A percentile compares a stretch with the other conserved stretches of the same genome.
Conservation (phyloP, 768 basidiomycete species). For the Tylopilus felleus region DNA sequence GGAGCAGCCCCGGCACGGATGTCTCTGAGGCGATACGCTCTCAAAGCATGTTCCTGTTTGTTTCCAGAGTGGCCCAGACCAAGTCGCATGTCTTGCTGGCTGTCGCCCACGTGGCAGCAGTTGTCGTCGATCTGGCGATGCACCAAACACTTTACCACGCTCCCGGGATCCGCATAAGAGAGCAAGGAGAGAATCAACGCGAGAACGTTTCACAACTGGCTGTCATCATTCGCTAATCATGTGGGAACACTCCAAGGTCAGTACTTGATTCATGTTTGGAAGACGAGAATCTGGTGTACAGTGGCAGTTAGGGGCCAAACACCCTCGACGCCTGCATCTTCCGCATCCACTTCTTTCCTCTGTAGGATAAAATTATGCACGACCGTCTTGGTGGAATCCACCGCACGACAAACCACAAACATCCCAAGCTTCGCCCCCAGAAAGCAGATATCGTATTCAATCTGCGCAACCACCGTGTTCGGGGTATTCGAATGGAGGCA, state of each 20-base stretch:
- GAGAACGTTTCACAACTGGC: not conserved
- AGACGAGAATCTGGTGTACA: conserved; percentile 33
- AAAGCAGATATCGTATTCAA: conserved; percentile 32
- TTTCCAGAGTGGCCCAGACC: too few relatives aligned
- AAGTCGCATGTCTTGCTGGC: too few relatives aligned
- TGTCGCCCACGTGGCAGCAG: not conserved
- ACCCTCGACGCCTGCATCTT: conserved; percentile 27
- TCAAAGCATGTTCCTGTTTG: too few relatives aligned
- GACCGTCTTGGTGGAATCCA: conserved; percentile 15
- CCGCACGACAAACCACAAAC: conserved; percentile 25
- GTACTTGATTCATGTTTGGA: conserved; percentile 13
- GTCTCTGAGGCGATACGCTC: not conserved
- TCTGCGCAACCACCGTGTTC: conserved; percentile 3
- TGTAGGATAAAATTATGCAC: conserved; percentile 31
- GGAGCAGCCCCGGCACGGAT: too few relatives aligned
- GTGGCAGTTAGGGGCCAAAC: conserved; percentile 30
- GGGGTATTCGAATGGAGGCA: conserved; percentile 18
- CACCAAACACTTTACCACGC: not conserved
- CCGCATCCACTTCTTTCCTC: conserved; percentile 27
- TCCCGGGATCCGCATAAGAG: not conserved
- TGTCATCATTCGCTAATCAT: not conserved
- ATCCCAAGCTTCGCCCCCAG: conserved; percentile 28
- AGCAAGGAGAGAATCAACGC: not conserved
- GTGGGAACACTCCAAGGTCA: not conserved
- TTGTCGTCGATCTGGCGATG: not conserved